Evolutionary conservation across 306 rosid species (phyloP), one percentile per base, ranked within the genome.

Genomic region (Fagus sylvatica): DNA sequence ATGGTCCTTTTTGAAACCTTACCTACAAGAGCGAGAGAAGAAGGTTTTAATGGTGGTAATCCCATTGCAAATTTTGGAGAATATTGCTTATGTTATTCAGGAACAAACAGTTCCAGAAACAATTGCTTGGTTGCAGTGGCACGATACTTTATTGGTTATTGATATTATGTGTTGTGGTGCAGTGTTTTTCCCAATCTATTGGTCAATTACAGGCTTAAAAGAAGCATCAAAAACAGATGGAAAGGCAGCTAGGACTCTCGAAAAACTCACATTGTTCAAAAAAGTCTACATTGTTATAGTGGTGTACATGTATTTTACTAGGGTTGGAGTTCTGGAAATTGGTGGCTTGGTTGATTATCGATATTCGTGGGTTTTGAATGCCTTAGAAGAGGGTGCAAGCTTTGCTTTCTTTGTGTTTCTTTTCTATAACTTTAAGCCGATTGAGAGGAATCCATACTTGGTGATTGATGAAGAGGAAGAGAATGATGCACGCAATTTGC

Each of bases 191-290:
- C 79, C 79, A 1, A 51, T 76, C 3, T n/a, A 12, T 66, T 66
- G 73, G 73, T 76, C 79, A 6, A 66, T 66, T 9, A 53, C 16
- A 60, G 40, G 42, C 48, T 16, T 75, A 46, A 28, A 46, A 48
- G 79, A 75, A 49, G 69, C 79, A 7, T 75, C 79, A 3, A 15
- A 60, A 34, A 75, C 72, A 2, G 79, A 75, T n/a, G 79, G 72
- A 13, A 76, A 64, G 59, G 64, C 73, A 42, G 49, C 79, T 53
- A 66, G 30, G 30, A 76, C 33, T 28, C 42, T 76, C 36, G 64
- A 68, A 19, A 76, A 76, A 36, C 53, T 66, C 4, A 64, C 73
- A 11, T 49, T 64, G 34, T 76, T 64, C 49, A 64, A 51, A 48
- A 61, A 37, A 51, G 65, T 76, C 51, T 76, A 51, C 55, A 64